Evolutionary conservation across 176 grass and related monocot genomes (phyloP).

Genomic region (Elaeis guineensis): DNA sequence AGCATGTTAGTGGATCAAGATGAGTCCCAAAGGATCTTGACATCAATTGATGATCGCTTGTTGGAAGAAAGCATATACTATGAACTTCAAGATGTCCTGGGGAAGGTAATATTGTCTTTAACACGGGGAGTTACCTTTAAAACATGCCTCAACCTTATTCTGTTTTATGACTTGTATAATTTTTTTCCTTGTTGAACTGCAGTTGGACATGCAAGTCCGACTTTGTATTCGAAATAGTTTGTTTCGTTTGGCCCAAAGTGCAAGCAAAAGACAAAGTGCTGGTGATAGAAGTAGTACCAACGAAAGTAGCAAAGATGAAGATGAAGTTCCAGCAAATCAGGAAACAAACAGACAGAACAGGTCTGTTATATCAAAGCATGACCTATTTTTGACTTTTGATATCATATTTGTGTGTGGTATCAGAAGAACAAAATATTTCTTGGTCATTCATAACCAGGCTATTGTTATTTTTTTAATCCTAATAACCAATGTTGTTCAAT

Average conservation of each 20-base stretch:
- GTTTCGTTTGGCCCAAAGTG: constrained; percentile 72
- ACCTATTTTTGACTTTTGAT: too few relatives aligned
- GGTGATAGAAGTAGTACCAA: constrained; percentile 53
- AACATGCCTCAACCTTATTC: too few relatives aligned
- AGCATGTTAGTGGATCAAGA: constrained; percentile 18
- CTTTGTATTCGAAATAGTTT: constrained; percentile 77
- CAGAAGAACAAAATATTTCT: too few relatives aligned
- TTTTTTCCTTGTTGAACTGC: background rate
- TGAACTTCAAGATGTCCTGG: constrained; percentile 56
- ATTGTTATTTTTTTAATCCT: too few relatives aligned
- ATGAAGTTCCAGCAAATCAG: constrained; percentile 30
- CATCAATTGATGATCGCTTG: constrained; percentile 42
- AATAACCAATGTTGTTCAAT: too few relatives aligned
- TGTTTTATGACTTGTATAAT: too few relatives aligned
- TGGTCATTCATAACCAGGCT: too few relatives aligned
- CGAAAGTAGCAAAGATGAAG: constrained; percentile 45
- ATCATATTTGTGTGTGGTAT: too few relatives aligned
- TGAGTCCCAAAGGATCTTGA: constrained; percentile 28
- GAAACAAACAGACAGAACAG: constrained; percentile 31
- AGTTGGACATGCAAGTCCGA: constrained; percentile 72
- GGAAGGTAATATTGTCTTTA: constrained; percentile 35
- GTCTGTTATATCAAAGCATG: constrained; percentile 12
- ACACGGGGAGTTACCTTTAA: background rate
- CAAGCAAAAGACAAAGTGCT: constrained; percentile 59
- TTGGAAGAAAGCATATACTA: constrained; percentile 56